Conservation (phyloP, 148 eudicot genomes). For the Chenopodium album region DNA sequence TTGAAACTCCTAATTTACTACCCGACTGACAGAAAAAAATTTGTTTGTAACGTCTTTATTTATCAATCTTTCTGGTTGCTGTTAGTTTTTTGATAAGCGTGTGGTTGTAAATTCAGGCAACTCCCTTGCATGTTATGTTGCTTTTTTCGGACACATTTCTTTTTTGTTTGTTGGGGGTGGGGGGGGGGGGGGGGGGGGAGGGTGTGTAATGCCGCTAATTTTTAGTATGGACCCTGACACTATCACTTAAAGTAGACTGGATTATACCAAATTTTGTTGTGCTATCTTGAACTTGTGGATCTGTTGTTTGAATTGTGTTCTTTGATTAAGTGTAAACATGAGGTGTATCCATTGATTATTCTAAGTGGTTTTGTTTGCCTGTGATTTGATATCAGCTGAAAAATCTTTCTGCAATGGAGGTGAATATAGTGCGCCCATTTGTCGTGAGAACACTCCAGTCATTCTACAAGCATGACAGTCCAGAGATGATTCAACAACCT, state of each 20-base stretch:
- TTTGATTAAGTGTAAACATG: neutral
- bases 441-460: conserved; percentile 77
- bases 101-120: neutral
- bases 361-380: neutral
- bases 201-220: neutral
- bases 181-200: too few relatives aligned
- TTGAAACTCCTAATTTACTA: neutral
- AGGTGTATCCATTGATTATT: neutral
- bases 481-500: conserved; percentile 77
- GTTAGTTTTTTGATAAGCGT: neutral
- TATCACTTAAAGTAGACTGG: neutral
- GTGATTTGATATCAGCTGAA: conserved; percentile 49
- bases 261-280: neutral
- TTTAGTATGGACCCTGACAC: neutral
- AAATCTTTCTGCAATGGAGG: conserved; percentile 96
- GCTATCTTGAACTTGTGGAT: neutral
- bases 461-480: conserved; percentile 79
- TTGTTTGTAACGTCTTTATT: neutral
- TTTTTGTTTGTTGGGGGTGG: too few relatives aligned
- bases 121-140: neutral
- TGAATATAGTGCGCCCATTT: conserved; percentile 89
- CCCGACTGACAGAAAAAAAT: too few relatives aligned
- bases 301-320: neutral
- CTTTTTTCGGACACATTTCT: neutral
- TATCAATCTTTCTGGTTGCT: neutral